Conservation (phyloP, 2,329 filamentous ascomycete genomes). For the Colletotrichum tofieldiae region DNA sequence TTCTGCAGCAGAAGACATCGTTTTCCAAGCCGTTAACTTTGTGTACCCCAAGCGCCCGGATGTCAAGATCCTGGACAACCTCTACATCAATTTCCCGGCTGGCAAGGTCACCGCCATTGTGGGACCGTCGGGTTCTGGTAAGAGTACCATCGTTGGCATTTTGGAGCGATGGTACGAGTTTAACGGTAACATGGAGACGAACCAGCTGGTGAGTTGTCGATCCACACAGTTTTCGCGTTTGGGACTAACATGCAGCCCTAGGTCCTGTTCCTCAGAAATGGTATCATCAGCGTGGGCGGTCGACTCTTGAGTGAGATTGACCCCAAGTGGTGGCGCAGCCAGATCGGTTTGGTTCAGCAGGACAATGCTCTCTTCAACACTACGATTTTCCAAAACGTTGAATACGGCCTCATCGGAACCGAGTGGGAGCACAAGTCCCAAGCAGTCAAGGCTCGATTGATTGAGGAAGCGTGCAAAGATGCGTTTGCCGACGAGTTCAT, state of each 20-base stretch:
- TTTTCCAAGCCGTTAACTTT: constrained; percentile 51
- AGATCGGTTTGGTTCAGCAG: constrained; percentile 93
- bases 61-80: constrained; percentile 51
- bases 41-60: constrained; percentile 55
- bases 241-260: constrained; percentile 39
- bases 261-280: constrained; percentile 56
- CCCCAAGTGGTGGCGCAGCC: constrained; percentile 89
- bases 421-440: constrained; percentile 56
- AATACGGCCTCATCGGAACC: constrained; percentile 59
- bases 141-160: constrained; percentile 58
- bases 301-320: constrained; percentile 78
- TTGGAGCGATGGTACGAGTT: constrained; percentile 58
- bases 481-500: constrained; percentile 70
- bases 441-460: constrained; percentile 58
- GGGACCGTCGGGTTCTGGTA: constrained; percentile 57
- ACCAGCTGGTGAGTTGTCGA: constrained; percentile 55
- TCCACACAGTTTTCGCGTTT: constrained; percentile 87
- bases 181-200: constrained; percentile 33
- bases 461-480: constrained; percentile 64
- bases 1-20: constrained; percentile 67
- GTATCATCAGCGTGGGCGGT: constrained; percentile 36
- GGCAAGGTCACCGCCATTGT: constrained; percentile 51
- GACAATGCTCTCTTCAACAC: constrained; percentile 65
- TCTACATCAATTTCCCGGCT: constrained; percentile 53
- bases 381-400: constrained; percentile 67